A percentile compares a stretch with the other conserved stretches of the same genome.
Evolutionary conservation across 192 early-diverging fungal species (phyloP).

Genomic region (Powellomyces hirtus): DNA sequence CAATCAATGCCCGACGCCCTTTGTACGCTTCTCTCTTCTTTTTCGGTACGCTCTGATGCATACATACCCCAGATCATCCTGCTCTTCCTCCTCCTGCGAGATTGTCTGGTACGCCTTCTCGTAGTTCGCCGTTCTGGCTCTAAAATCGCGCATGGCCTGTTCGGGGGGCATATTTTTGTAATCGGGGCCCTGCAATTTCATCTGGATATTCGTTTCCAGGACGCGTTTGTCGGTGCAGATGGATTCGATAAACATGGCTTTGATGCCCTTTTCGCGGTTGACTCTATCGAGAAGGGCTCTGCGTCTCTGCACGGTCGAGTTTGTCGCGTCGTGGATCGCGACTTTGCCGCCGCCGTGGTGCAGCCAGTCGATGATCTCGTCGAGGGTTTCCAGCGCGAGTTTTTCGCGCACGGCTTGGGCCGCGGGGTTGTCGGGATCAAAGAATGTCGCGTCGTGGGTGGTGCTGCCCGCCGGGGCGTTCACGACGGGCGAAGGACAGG

Average conservation of each 20-base stretch:
- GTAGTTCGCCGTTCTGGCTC: slow-evolving; percentile 82
- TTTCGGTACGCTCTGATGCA: too few relatives aligned
- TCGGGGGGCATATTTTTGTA: slow-evolving; percentile 81
- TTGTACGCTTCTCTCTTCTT: too few relatives aligned
- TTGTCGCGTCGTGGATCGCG: slow-evolving; percentile 88
- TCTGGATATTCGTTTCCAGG: slow-evolving; percentile 77
- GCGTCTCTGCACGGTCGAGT: slow-evolving; percentile 83
- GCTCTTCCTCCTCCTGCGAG: slow-evolving; percentile 76
- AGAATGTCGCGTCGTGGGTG: slow-evolving; percentile 83
- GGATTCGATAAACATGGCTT: slow-evolving; percentile 61
- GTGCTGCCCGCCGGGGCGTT: slow-evolving; percentile 38
- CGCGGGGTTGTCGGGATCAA: slow-evolving; percentile 84
- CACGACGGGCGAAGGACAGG: slow-evolving; percentile 30
- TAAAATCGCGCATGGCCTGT: slow-evolving; percentile 84
- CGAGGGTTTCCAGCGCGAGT: slow-evolving; percentile 86
- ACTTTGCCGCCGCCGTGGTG: slow-evolving; percentile 78
- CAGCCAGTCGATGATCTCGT: slow-evolving; percentile 89
- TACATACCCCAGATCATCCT: slow-evolving; percentile 47
- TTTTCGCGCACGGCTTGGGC: slow-evolving; percentile 78
- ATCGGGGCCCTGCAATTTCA: slow-evolving; percentile 94
- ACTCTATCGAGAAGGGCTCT: slow-evolving; percentile 40
- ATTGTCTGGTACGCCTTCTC: slow-evolving; percentile 90
- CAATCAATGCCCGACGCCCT: too few relatives aligned
- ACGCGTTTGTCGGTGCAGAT: slow-evolving; percentile 80
- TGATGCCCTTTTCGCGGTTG: slow-evolving; percentile 23